Base-by-base conservation (phyloP, 2,329 filamentous ascomycete species). In the Hymenoscyphus occultus region DNA sequence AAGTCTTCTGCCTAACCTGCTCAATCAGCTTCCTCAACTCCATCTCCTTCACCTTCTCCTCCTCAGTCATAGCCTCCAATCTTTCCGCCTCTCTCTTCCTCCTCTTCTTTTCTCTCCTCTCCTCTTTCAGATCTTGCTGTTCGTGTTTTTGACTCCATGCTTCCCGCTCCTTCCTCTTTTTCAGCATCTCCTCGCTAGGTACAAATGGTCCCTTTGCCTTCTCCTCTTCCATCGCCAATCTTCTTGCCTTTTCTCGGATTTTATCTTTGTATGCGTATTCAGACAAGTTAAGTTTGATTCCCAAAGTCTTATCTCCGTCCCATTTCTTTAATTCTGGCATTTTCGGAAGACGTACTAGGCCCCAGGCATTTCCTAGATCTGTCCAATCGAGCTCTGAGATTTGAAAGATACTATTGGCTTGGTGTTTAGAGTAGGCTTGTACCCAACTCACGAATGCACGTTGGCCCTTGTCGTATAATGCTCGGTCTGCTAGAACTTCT, bases 371-470 rank as follows among this genome's bases (percentile, higher is more conserved):
- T 0, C 88, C 94, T 0, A 95, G 82, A 62, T 93, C 90, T 5
- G 84, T 80, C 95, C 95, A 99, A 76, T 97, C 89, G 16, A 97
- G 82, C 72, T 96, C 92, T 2, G 83, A 77, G 1, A 92, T 81
- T 12, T 90, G 87, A 81, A 99, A 99, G 70, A 99, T 98, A 73
- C 92, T 96, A 66, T 87, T 89, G 0, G 94, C 93, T 70, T 93
- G 88, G 74, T 98, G 95, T 73, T 95, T 96, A 74, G 87, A 90
- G 79, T 98, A 98, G 70, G 91, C 90, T 74, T 93, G 87, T 1
- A 96, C 87, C 91, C 93, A 98, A 74, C 90, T 94, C 28, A 98
- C 94, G 72, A 99, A 98, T 0, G 89, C 95, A 67, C 89, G 88
- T 74, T 97, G 92, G 0, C 90, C 93, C 73, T 96, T 95, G 76